Percentiles rank a stretch among this genome's conserved stretches.
Evolutionary conservation across 2,329 filamentous ascomycete genomes (phyloP).

Genomic region (Calonectria hongkongensis): DNA sequence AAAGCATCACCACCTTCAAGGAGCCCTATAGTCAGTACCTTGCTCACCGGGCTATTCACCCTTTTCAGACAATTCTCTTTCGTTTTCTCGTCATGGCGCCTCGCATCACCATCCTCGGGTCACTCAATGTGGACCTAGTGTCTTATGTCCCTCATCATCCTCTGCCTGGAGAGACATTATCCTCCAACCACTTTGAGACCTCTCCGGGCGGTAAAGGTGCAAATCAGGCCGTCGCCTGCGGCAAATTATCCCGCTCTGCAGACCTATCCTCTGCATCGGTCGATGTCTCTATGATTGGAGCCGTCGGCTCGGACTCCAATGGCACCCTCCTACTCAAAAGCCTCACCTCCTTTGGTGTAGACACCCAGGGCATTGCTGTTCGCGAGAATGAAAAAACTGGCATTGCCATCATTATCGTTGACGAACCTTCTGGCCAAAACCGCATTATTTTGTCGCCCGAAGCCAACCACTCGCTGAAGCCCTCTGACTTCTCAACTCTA

Average conservation of each 20-base stretch:
- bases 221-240: constrained; percentile 83
- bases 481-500: constrained; percentile 46
- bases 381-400: constrained; percentile 67
- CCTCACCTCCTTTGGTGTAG: constrained; percentile 68
- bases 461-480: constrained; percentile 64
- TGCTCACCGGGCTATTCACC: no score
- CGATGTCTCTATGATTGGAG: constrained; percentile 73
- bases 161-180: constrained; percentile 80
- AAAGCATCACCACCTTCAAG: neutral
- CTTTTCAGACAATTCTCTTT: neutral
- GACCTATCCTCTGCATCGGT: constrained; percentile 52
- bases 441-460: constrained; percentile 74
- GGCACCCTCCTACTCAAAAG: constrained; percentile 66
- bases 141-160: constrained; percentile 81
- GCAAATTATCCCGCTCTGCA: constrained; percentile 70
- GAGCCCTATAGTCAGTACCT: neutral
- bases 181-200: constrained; percentile 78
- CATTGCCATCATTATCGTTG: constrained; percentile 75
- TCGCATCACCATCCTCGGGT: constrained; percentile 71
- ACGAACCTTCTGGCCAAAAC: constrained; percentile 73
- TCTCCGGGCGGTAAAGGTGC: constrained; percentile 81
- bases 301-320: constrained; percentile 74
- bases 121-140: constrained; percentile 83
- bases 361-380: constrained; percentile 64
- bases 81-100: constrained; percentile 16